Evolutionary conservation across 768 basidiomycete species (phyloP).

Genomic region (Stropharia rugosoannulata): DNA sequence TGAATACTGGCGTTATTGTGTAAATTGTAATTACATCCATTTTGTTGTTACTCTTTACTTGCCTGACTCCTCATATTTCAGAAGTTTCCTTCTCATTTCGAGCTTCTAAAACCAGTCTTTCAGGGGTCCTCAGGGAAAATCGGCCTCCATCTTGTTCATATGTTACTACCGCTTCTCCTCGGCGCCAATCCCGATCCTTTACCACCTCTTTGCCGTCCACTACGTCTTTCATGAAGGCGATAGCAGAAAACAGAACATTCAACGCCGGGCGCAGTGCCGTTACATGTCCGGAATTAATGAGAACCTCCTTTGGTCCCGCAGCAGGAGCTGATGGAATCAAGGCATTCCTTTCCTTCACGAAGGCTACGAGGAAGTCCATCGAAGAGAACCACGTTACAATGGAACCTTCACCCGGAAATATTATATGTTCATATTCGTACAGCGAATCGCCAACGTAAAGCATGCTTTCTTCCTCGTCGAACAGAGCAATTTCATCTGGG

Average conservation of each 20-base stretch:
- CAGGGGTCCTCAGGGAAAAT: conserved; percentile 49
- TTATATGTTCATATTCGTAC: conserved; percentile 54
- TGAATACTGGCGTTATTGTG: conserved; percentile 14
- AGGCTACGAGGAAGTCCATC: conserved; percentile 40
- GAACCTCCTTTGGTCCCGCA: conserved; percentile 22
- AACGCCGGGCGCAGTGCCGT: conserved; percentile 45
- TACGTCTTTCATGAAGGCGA: conserved; percentile 47
- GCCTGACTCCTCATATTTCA: neutral
- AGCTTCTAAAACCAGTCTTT: conserved; percentile 42
- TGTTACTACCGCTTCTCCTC: conserved; percentile 39
- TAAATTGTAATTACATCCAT: conserved; percentile 35
- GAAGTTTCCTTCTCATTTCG: neutral
- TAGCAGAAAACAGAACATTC: conserved; percentile 40
- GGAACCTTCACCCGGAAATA: conserved; percentile 56
- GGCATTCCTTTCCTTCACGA: conserved; percentile 32
- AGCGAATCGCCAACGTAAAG: conserved; percentile 57
- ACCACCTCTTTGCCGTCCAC: conserved; percentile 32
- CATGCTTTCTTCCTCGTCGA: conserved; percentile 48
- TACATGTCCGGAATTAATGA: conserved; percentile 50
- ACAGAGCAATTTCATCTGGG: conserved; percentile 57
- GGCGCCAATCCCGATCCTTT: conserved; percentile 25
- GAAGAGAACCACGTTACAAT: conserved; percentile 47
- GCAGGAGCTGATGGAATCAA: neutral
- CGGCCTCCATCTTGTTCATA: conserved; percentile 41
- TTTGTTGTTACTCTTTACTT: neutral